Base-by-base conservation (phyloP, 176 grass and related monocot species). In the Miscanthus lutarioriparius region DNA sequence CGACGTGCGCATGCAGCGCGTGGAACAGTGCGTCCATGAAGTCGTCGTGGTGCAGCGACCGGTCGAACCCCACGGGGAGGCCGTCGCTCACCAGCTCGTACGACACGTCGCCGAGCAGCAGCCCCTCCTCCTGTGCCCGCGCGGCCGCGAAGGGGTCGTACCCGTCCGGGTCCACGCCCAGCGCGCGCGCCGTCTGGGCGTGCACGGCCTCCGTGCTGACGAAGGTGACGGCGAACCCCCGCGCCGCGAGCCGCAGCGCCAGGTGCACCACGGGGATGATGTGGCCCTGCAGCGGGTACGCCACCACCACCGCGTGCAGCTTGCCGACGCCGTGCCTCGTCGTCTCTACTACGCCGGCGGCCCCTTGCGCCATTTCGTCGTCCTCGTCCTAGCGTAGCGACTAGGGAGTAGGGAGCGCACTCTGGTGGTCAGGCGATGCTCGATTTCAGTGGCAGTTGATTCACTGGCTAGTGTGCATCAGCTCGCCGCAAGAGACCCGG, bases 231-330 rank as follows among this genome's bases (percentile, higher is more conserved):
- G 80, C 25, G 85, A 92, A 87, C 3, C 94, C 92, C 0, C 69
- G 40, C 16, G 44, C 62, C 0, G 92, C 90, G 0, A 97, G 80
- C 0, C 67, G 88, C 43, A 84, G 47, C 33, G 92, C 80, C 27
- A 97, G 86, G 81, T 94, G 87, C 67, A 76, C 83, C 25, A 76
- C 51, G 15, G 92, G 92, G 83, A 92, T 92, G 12, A 97, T 66
- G 77, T 97, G 94, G 63, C 92, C 94, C 77, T 92, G 86, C 69
- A 92, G 69, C 22, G 92, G 92, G 39, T 83, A 88, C 67, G 92
- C 10, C 10, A 90, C 84, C 68, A 97, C 80, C 62, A 92, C 89
- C 22, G 89, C 91, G 67, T 90, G 94, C 66, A 82, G 87, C 76
- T 58, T 89, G 7, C 11, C 13, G 10, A 25, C 25, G 10, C 33